Conservation (phyloP, 164 flowering plant species). For the Macadamia integrifolia region DNA sequence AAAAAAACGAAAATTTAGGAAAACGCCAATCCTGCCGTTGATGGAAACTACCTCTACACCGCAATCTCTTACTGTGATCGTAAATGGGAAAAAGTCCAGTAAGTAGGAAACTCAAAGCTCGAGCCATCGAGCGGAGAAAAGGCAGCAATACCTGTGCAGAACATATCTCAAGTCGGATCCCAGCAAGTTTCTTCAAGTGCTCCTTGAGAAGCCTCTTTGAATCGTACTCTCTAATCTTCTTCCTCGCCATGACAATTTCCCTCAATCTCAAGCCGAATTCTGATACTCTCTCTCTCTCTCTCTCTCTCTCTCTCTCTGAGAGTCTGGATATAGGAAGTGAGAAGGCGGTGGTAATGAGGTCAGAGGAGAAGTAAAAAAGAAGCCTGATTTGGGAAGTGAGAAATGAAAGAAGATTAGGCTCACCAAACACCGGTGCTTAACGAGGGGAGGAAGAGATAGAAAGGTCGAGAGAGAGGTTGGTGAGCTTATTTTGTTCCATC, state of each 20-base stretch:
- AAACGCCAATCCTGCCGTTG: no score
- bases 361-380: not conserved
- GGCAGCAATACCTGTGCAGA: slow-evolving; percentile 50
- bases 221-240: slow-evolving; percentile 83
- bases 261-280: not conserved
- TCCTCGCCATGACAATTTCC: slow-evolving; percentile 45
- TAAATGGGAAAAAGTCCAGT: not conserved
- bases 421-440: not conserved
- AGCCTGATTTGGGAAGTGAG: not conserved
- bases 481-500: no score
- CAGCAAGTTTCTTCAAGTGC: slow-evolving; percentile 54
- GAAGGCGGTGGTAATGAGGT: not conserved
- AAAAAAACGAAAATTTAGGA: no score
- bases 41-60: no score
- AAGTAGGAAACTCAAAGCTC: not conserved
- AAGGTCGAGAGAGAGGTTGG: no score
- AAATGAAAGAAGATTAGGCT: not conserved
- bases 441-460: not conserved
- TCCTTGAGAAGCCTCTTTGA: slow-evolving; percentile 70
- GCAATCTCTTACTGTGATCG: no score
- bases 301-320: not conserved
- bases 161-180: slow-evolving; percentile 42
- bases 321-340: not conserved
- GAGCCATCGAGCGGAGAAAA: not conserved
- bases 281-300: not conserved